These are phyloP conservation scores for Zoysia pacifica DNA, from an alignment of 176 grass and related monocot genomes.

Conservation along the genomic window DNA sequence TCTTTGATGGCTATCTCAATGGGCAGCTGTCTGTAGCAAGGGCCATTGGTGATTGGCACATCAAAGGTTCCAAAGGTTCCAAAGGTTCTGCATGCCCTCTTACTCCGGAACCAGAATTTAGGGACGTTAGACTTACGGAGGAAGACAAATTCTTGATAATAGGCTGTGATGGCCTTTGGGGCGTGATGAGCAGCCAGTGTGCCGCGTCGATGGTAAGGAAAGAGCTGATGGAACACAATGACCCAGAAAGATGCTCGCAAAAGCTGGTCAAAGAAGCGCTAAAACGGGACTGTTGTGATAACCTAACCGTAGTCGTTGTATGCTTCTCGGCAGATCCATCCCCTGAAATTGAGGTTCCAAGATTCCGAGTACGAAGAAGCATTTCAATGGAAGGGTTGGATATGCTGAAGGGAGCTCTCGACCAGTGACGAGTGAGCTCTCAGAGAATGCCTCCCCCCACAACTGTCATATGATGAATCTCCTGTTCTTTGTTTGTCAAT, in stretches of 20 bases:
- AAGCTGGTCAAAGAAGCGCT: conserved; percentile 82
- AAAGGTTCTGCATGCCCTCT: conserved; percentile 72
- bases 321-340: conserved; percentile 78
- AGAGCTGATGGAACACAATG: conserved; percentile 70
- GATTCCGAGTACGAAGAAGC: conserved; percentile 73
- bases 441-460: background rate
- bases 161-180: conserved; percentile 91
- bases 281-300: conserved; percentile 68
- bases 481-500: conserved; percentile 17
- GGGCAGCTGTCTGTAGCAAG: conserved; percentile 82
- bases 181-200: conserved; percentile 93
- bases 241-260: conserved; percentile 68
- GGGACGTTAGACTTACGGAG: conserved; percentile 58
- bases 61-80: conserved; percentile 83
- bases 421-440: conserved; percentile 56
- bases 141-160: conserved; percentile 94
- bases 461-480: conserved; percentile 38
- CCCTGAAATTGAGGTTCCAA: conserved; percentile 77
- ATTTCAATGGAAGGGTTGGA: conserved; percentile 87
- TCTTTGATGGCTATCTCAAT: conserved; percentile 85
- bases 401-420: conserved; percentile 73
- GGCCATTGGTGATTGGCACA: conserved; percentile 89
- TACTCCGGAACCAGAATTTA: conserved; percentile 75
- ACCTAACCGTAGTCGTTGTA: conserved; percentile 73
- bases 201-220: conserved; percentile 82